These are phyloP conservation scores for Fusarium azukiicola DNA, from an alignment of 2,329 filamentous ascomycete genomes.

Conservation along the genomic window DNA sequence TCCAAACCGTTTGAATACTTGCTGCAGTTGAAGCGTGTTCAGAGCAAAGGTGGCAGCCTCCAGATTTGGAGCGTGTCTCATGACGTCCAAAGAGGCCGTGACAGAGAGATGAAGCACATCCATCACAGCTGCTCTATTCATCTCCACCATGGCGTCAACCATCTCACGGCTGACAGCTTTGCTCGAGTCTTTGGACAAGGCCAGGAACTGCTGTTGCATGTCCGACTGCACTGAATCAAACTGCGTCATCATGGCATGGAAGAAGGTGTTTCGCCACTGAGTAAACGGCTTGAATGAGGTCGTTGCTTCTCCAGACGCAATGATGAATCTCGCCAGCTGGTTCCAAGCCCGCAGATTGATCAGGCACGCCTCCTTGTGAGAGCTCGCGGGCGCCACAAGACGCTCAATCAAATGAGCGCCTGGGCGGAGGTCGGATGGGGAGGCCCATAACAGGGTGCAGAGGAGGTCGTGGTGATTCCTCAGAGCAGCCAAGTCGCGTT, in stretches of 20 bases:
- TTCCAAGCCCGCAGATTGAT: slow-evolving; percentile 83
- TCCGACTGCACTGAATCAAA: slow-evolving; percentile 77
- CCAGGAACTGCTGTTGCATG: slow-evolving; percentile 76
- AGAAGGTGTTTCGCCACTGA: slow-evolving; percentile 77
- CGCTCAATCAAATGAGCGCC: slow-evolving; percentile 76
- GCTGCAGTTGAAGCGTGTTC: slow-evolving; percentile 73
- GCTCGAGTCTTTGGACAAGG: slow-evolving; percentile 70
- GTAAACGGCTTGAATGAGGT: slow-evolving; percentile 70
- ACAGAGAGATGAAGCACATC: slow-evolving; percentile 74
- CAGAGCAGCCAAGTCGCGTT: slow-evolving; percentile 81
- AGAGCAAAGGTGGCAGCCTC: slow-evolving; percentile 71
- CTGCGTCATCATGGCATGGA: slow-evolving; percentile 78
- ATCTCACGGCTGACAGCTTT: slow-evolving; percentile 67
- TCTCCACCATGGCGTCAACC: slow-evolving; percentile 71
- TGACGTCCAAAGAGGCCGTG: slow-evolving; percentile 72
- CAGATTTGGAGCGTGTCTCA: slow-evolving; percentile 69
- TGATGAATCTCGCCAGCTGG: slow-evolving; percentile 79
- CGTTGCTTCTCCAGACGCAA: slow-evolving; percentile 70
- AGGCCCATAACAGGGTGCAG: slow-evolving; percentile 83
- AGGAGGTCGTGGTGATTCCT: slow-evolving; percentile 86
- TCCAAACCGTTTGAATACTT: slow-evolving; percentile 73
- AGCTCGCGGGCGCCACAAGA: slow-evolving; percentile 78
- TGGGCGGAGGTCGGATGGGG: slow-evolving; percentile 76
- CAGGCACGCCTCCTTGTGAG: slow-evolving; percentile 83
- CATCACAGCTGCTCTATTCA: slow-evolving; percentile 75